Percentiles rank a stretch among this genome's conserved stretches.
phyloP scores from a whole-genome alignment of 768 basidiomycete genomes.

The Rhodocollybia butyracea region DNA sequence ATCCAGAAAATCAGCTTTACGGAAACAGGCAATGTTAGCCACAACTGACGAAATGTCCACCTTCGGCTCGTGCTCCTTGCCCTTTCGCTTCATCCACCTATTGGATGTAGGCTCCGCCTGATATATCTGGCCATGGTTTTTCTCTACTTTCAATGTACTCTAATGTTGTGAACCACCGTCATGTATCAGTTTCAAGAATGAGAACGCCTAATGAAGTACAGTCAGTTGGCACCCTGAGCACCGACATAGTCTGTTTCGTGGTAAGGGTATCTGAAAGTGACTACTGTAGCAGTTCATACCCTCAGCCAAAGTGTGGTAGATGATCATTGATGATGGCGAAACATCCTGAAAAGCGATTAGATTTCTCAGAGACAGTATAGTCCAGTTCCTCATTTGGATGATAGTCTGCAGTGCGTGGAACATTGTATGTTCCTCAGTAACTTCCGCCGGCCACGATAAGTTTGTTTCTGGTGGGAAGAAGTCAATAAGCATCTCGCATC shows the following conservation, averaged over 20 bases:
- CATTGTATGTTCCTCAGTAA: too few species aligned
- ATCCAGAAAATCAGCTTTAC: too few species aligned
- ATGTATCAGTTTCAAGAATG: conserved; percentile 23
- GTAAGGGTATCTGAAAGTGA: neutral
- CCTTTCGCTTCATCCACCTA: conserved; percentile 24
- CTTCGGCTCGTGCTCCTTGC: conserved; percentile 29
- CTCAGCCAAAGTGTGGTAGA: too few species aligned
- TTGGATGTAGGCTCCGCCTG: conserved; percentile 22
- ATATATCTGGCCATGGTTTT: conserved; percentile 22
- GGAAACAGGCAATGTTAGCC: neutral
- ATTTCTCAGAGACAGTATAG: too few species aligned
- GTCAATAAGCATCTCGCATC: too few species aligned
- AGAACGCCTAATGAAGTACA: conserved; percentile 26
- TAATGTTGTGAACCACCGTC: conserved; percentile 24
- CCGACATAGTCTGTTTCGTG: conserved; percentile 24
- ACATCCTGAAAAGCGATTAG: too few species aligned
- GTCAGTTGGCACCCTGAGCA: conserved; percentile 24
- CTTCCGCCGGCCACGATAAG: too few species aligned
- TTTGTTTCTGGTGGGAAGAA: too few species aligned
- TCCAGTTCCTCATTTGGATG: too few species aligned
- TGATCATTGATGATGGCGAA: too few species aligned
- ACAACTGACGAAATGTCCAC: conserved; percentile 29
- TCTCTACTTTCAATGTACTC: conserved; percentile 21
- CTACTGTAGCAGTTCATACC: too few species aligned
- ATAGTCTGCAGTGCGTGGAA: too few species aligned